phyloP scores from a whole-genome alignment of 148 eudicot species.

The Vaccinium corymbosum region DNA sequence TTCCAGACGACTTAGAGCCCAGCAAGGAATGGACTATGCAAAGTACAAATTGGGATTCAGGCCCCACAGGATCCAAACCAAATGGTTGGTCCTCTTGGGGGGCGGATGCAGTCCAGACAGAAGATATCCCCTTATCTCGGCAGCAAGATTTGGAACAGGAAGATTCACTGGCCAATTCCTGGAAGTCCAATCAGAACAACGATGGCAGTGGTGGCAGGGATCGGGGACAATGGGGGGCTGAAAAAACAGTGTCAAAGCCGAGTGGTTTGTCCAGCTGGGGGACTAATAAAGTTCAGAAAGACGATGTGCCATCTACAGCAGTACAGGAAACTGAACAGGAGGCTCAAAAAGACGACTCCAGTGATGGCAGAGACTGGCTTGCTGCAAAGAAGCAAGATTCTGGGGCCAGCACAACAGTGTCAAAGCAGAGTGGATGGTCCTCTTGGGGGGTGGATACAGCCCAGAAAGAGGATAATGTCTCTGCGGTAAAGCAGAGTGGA shows the following conservation, averaged over 20 bases:
- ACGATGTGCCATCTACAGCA: not conserved
- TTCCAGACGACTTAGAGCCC: conserved; percentile 23
- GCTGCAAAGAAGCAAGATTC: not conserved
- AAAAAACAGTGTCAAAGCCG: not conserved
- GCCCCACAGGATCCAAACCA: conserved; percentile 1
- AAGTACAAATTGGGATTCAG: not conserved
- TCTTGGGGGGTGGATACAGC: conserved; percentile 30
- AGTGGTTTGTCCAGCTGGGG: conserved; percentile 15
- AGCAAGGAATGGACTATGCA: conserved; percentile 21
- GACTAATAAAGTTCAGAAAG: not conserved
- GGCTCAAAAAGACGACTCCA: not conserved
- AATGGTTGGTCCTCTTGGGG: conserved; percentile 40
- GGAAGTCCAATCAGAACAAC: conserved; percentile 5
- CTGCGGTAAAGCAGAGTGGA: conserved; percentile 8
- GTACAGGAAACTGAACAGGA: not conserved
- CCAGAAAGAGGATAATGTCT: conserved; percentile 14
- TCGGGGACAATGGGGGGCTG: conserved; percentile 2
- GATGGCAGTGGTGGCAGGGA: conserved; percentile 3
- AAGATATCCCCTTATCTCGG: not conserved
- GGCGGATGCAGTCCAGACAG: not conserved
- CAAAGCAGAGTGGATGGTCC: conserved; percentile 20
- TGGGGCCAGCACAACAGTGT: not conserved
- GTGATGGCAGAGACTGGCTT: conserved; percentile 1
- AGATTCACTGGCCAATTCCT: not conserved
- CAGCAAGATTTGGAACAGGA: not conserved